Conservation (phyloP, 2,329 filamentous ascomycete genomes). For the Colletotrichum sp. region DNA sequence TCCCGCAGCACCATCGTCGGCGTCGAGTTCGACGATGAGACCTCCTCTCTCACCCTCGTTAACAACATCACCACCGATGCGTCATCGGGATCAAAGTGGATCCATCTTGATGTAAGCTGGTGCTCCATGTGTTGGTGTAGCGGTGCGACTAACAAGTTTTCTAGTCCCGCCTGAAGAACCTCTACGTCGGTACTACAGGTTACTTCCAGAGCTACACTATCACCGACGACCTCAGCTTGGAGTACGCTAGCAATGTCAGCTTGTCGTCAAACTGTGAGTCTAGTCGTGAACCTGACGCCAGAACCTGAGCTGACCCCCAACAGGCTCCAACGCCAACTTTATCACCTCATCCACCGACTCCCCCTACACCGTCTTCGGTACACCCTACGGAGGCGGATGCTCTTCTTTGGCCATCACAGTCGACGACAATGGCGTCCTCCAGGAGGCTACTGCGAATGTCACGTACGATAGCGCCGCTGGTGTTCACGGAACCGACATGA, state of each 20-base stretch:
- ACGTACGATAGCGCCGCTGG: slow-evolving; percentile 25
- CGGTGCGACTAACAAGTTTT: rapidly evolving
- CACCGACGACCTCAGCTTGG: slow-evolving; percentile 3
- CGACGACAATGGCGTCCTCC: slow-evolving; percentile 22
- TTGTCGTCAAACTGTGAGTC: slow-evolving; percentile 19
- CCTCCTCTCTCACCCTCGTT: slow-evolving; percentile 24
- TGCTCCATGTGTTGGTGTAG: too few relatives aligned
- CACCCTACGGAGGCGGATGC: slow-evolving; percentile 25
- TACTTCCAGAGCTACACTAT: slow-evolving; percentile 12
- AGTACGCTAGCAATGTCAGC: slow-evolving; percentile 8
- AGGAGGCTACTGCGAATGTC: slow-evolving; percentile 18
- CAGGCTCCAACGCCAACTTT: slow-evolving; percentile 21
- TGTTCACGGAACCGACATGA: slow-evolving; percentile 29
- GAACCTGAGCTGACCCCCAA: not conserved
- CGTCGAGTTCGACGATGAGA: slow-evolving; percentile 28
- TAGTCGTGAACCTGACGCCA: not conserved
- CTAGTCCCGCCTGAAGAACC: slow-evolving; percentile 9
- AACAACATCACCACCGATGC: slow-evolving; percentile 26
- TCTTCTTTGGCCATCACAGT: slow-evolving; percentile 25
- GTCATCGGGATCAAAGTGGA: slow-evolving; percentile 23
- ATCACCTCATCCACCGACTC: slow-evolving; percentile 21
- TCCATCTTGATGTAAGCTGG: slow-evolving; percentile 22
- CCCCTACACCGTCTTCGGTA: slow-evolving; percentile 27
- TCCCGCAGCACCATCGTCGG: not conserved
- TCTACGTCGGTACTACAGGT: slow-evolving; percentile 6